Evolutionary conservation across 2,329 filamentous ascomycete genomes (phyloP).

Genomic region (Harringtonia aguacate): DNA sequence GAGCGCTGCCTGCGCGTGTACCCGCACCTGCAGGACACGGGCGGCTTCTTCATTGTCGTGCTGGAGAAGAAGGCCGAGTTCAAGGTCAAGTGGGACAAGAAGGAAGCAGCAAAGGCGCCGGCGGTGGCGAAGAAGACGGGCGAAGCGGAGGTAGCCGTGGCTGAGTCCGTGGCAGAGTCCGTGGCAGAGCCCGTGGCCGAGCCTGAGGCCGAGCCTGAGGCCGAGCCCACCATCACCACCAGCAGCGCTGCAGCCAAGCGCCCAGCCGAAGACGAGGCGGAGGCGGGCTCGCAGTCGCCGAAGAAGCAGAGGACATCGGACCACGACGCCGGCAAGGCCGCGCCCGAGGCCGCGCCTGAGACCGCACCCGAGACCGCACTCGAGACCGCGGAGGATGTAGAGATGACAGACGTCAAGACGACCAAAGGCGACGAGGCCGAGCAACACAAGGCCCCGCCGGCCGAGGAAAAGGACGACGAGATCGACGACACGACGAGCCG

Average conservation of each 20-base stretch:
- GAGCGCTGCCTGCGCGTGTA: conserved; percentile 92
- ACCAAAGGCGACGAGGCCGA: conserved; percentile 8
- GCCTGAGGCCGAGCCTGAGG: no score
- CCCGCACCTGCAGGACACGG: conserved; percentile 90
- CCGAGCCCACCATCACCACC: conserved; percentile 10
- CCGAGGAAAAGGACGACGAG: not conserved
- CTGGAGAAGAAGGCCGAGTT: conserved; percentile 87
- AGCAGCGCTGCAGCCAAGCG: conserved; percentile 18
- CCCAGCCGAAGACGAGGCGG: conserved; percentile 18
- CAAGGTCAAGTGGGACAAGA: conserved; percentile 51
- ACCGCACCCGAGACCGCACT: conserved; percentile 6
- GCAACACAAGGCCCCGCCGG: conserved; percentile 1
- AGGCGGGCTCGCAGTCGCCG: conserved; percentile 19
- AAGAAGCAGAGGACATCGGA: conserved; percentile 23
- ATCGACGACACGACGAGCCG: conserved; percentile 8
- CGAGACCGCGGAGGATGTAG: conserved; percentile 5
- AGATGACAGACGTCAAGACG: conserved; percentile 8
- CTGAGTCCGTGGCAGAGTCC: no score
- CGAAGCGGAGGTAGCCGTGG: conserved; percentile 6
- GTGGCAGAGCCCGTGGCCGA: no score
- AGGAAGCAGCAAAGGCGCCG: not conserved
- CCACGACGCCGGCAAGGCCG: conserved; percentile 15
- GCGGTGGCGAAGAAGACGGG: conserved; percentile 19
- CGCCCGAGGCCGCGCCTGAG: conserved; percentile 8
- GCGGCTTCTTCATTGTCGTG: conserved; percentile 94